Evolutionary conservation across 495 filamentous ascomycete species (phyloP).

Genomic region (Penicillium dipodomyicola): DNA sequence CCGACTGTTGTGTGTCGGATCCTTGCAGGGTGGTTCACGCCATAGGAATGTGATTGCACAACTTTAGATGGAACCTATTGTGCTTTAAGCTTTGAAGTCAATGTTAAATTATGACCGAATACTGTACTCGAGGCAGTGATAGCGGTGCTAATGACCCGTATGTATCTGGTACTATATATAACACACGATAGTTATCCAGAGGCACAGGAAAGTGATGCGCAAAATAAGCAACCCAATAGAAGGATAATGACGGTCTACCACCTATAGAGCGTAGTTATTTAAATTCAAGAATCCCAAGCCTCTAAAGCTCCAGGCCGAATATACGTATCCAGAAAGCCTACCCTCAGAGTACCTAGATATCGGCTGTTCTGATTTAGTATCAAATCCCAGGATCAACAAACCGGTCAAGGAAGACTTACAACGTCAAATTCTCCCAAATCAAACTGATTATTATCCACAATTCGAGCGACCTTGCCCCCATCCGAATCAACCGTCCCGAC

Average conservation of each 20-base stretch:
- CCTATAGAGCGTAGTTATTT: not conserved
- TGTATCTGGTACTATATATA: not conserved
- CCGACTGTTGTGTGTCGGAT: slow-evolving; percentile 26
- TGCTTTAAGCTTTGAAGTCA: not conserved
- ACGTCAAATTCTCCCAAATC: slow-evolving; percentile 41
- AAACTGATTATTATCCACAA: slow-evolving; percentile 39
- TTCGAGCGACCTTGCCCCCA: slow-evolving; percentile 28
- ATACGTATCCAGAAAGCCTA: not conserved
- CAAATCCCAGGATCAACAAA: not conserved
- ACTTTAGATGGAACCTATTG: slow-evolving; percentile 1
- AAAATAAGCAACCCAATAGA: not conserved
- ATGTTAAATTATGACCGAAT: not conserved
- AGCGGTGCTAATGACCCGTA: not conserved
- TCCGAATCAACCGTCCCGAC: slow-evolving; percentile 33
- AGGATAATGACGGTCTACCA: not conserved
- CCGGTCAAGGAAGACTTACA: slow-evolving; percentile 27
- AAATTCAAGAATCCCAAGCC: not conserved
- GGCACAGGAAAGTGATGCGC: not conserved
- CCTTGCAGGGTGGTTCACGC: slow-evolving; percentile 1
- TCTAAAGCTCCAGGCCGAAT: not conserved
- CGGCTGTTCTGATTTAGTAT: not conserved
- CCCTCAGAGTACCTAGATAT: slow-evolving; percentile 6
- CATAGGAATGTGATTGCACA: slow-evolving; percentile 5
- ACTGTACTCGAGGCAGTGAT: not conserved
- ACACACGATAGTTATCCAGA: not conserved